Evolutionary conservation across 371 early-diverging fungal genomes (phyloP).

Genomic region (Phascolomyces articulosus): DNA sequence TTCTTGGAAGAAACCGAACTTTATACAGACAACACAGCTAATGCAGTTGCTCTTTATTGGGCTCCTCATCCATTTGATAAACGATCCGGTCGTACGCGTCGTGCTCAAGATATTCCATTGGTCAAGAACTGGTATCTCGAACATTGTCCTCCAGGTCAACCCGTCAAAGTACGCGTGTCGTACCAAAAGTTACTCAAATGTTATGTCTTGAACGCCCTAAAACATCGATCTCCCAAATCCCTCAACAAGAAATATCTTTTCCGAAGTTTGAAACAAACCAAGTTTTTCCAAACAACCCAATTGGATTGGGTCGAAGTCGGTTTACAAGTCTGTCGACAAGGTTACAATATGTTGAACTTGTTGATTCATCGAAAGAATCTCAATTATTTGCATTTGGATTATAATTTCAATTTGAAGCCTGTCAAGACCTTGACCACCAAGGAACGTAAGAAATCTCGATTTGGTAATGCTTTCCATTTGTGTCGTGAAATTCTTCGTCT

Average conservation of each 20-base stretch:
- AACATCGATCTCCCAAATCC: constrained; percentile 86
- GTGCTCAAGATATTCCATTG: constrained; percentile 95
- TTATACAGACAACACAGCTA: constrained; percentile 91
- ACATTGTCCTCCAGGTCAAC: constrained; percentile 91
- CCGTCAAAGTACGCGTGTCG: constrained; percentile 97
- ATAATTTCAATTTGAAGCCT: constrained; percentile 98
- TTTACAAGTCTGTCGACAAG: constrained; percentile 97
- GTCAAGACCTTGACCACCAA: constrained; percentile 99
- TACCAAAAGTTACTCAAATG: constrained; percentile 95
- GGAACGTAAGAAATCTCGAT: constrained; percentile 99
- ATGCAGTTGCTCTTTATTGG: constrained; percentile 94
- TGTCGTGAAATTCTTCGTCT: constrained; percentile 96
- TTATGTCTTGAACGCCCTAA: constrained; percentile 89
- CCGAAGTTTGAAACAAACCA: constrained; percentile 93
- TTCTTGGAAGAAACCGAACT: constrained; percentile 83
- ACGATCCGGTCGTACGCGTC: constrained; percentile 88
- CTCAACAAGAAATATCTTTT: constrained; percentile 93
- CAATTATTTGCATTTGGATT: constrained; percentile 97
- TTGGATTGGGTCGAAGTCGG: constrained; percentile 99
- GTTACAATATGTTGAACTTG: constrained; percentile 98
- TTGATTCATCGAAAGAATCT: constrained; percentile 97
- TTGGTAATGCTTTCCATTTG: constrained; percentile 98
- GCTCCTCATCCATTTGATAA: constrained; percentile 98
- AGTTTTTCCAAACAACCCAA: constrained; percentile 98
- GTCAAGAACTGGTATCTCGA: constrained; percentile 98